Base-by-base conservation (phyloP, 2,329 filamentous ascomycete species). In the Aspergillus carbonarius region DNA sequence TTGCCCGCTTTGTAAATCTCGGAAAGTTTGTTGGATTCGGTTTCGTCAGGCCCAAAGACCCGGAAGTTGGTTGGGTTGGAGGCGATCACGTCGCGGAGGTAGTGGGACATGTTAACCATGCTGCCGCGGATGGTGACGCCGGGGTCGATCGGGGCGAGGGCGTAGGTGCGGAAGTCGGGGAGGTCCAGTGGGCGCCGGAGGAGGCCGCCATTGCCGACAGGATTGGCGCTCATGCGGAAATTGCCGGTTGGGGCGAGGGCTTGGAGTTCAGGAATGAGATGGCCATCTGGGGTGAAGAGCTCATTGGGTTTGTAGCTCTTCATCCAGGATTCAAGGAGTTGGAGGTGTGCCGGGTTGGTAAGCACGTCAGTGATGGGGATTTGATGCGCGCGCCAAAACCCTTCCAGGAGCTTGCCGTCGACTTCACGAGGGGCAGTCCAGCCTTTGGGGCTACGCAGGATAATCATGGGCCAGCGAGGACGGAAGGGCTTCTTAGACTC, bases 331-430 rank as follows among this genome's bases (percentile, higher is more conserved):
- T 93, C 89, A 6, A 93, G 82, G 1, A 86, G 63, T 75, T 88
- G 85, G 57, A 92, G 78, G 59, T 91, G 87, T 13, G 82, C 79
- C 0, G 83, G 80, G 69, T 90, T 91, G 23, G 82, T 83, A 35
- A 82, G 80, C 1, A 89, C 87, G 63, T 90, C 88, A 4, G 89
- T 82, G 59, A 93, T 87, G 44, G 90, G 90, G 6, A 93, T 87
- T 74, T 93, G 90, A 70, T 93, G 90, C 17, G 89, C 81, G 44
- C 89, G 84, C 89, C 89, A 93, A 79, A 85, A 92, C n/a, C 90
- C 90, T 66, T 86, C 86, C 7, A 92, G 82, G 65, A 84, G 87
- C 70, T 91, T 88, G 58, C 84, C 84, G 65, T 88, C 88, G 52
- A 92, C 68, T 72, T 90, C 88, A 59, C 88, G 83, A 5, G 90